Evolutionary conservation across 768 basidiomycete species (phyloP).

Genomic region (Suillus bovinus): DNA sequence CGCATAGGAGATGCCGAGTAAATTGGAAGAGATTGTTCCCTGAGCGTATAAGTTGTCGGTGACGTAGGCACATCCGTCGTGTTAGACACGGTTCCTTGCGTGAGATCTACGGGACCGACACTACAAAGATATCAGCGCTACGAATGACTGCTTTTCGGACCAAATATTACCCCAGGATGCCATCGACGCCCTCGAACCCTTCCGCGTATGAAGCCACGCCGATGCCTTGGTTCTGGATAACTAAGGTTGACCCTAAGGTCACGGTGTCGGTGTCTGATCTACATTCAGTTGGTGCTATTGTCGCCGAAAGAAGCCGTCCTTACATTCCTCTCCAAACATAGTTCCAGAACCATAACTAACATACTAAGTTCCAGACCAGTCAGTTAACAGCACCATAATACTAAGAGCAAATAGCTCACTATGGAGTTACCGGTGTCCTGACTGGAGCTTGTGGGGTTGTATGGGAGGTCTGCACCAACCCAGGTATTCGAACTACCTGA

Average conservation of each 20-base stretch:
- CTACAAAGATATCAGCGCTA: slow-evolving; percentile 18
- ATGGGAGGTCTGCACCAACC: slow-evolving; percentile 50
- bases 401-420: slow-evolving; percentile 35
- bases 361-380: slow-evolving; percentile 30
- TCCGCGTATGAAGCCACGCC: slow-evolving; percentile 41
- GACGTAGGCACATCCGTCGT: slow-evolving; percentile 45
- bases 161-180: slow-evolving; percentile 44
- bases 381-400: background rate
- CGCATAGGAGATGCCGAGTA: slow-evolving; percentile 49
- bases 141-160: background rate
- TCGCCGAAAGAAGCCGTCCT: slow-evolving; percentile 10
- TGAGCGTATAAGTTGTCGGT: slow-evolving; percentile 51
- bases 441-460: slow-evolving; percentile 44
- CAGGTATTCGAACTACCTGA: slow-evolving; percentile 49
- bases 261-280: slow-evolving; percentile 45
- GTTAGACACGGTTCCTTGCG: slow-evolving; percentile 38
- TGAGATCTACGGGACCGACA: slow-evolving; percentile 52
- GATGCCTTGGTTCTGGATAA: slow-evolving; percentile 44
- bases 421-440: slow-evolving; percentile 34
- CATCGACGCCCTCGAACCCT: slow-evolving; percentile 47
- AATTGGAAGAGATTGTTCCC: slow-evolving; percentile 45
- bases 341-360: slow-evolving; percentile 56
- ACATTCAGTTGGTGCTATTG: background rate
- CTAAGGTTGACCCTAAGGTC: slow-evolving; percentile 37
- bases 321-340: slow-evolving; percentile 55